phyloP scores from a whole-genome alignment of 2,329 filamentous ascomycete species.

The Aplosporella prunicola region DNA sequence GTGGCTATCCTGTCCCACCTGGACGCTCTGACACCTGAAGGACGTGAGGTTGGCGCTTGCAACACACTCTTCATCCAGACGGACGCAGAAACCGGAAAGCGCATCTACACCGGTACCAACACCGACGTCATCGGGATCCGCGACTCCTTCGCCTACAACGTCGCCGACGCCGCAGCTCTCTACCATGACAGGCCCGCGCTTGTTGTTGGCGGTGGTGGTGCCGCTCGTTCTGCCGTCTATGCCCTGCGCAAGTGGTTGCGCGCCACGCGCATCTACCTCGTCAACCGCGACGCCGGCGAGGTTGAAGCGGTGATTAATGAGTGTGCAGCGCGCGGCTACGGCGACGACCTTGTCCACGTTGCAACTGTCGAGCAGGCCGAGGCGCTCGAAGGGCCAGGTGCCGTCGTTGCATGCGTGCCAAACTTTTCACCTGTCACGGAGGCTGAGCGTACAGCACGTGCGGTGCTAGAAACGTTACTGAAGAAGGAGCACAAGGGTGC shows the following conservation, averaged over 20 bases:
- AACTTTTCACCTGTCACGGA: slow-evolving; percentile 61
- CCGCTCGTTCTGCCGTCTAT: slow-evolving; percentile 69
- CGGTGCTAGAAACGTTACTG: slow-evolving; percentile 44
- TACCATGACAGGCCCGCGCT: slow-evolving; percentile 56
- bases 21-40: slow-evolving; percentile 64
- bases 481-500: slow-evolving; percentile 50
- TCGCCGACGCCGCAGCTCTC: slow-evolving; percentile 33
- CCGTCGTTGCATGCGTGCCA: slow-evolving; percentile 65
- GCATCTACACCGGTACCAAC: slow-evolving; percentile 62
- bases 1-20: slow-evolving; percentile 64
- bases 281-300: slow-evolving; percentile 62
- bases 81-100: slow-evolving; percentile 36
- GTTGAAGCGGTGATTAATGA: slow-evolving; percentile 58
- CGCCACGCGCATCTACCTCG: slow-evolving; percentile 61
- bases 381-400: slow-evolving; percentile 49
- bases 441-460: slow-evolving; percentile 52
- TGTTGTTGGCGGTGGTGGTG: slow-evolving; percentile 69
- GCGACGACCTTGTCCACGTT: slow-evolving; percentile 52
- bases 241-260: slow-evolving; percentile 61
- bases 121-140: slow-evolving; percentile 73
- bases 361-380: slow-evolving; percentile 51
- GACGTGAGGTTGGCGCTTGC: slow-evolving; percentile 62
- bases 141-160: slow-evolving; percentile 52
- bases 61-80: slow-evolving; percentile 65
- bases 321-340: slow-evolving; percentile 50